phyloP scores from a whole-genome alignment of 208 protist genomes.

The Trypanosoma lewisi region DNA sequence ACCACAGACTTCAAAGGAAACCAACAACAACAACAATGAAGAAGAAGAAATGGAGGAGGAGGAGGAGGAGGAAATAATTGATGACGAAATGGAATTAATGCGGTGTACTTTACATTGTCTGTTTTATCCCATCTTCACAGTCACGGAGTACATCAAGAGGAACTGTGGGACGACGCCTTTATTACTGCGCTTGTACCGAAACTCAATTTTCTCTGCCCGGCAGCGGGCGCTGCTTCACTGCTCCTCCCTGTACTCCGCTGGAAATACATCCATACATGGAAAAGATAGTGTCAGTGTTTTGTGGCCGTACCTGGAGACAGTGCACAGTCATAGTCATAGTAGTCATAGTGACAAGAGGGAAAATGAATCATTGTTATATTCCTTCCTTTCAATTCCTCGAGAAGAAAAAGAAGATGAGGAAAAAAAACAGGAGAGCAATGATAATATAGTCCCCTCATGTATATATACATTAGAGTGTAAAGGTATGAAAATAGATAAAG shows the following conservation, averaged over 20 bases:
- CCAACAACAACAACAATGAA: conserved; percentile 8
- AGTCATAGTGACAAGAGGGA: neutral
- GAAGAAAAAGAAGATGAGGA: too few relatives aligned
- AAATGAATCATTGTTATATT: neutral
- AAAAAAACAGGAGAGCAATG: neutral
- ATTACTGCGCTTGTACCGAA: conserved; percentile 47
- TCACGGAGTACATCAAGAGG: conserved; percentile 22
- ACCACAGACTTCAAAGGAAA: too few relatives aligned
- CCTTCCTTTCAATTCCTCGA: neutral
- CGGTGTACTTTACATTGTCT: conserved; percentile 53
- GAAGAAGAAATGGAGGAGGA: conserved; percentile 6
- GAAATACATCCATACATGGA: neutral
- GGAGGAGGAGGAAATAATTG: too few relatives aligned
- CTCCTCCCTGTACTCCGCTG: neutral
- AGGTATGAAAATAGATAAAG: conserved; percentile 18
- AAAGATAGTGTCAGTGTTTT: conserved; percentile 7
- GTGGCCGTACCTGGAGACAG: conserved; percentile 36
- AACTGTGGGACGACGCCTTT: conserved; percentile 48
- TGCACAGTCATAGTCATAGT: conserved; percentile 11
- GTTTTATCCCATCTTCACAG: conserved; percentile 49
- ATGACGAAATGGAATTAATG: conserved; percentile 24
- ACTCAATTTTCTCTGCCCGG: conserved; percentile 60
- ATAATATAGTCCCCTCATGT: neutral
- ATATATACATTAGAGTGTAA: conserved; percentile 1
- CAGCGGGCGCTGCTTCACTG: conserved; percentile 28